These are phyloP conservation scores for Kwoniella shivajii DNA, from an alignment of 1,284 basidiomycete species.

Conservation along the genomic window DNA sequence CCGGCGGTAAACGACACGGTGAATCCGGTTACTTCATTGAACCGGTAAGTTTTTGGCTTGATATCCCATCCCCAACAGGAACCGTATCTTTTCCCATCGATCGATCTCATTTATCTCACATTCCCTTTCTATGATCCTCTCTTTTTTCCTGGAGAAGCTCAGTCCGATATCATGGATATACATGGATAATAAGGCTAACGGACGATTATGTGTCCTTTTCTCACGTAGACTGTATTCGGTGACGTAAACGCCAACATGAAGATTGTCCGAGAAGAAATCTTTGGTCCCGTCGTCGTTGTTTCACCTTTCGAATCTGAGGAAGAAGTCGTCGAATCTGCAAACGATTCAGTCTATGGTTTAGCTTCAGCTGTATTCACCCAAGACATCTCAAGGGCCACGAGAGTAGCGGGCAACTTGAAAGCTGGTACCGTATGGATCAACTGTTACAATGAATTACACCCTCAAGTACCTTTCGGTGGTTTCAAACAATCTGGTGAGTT, in stretches of 20 bases:
- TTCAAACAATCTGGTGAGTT: constrained; percentile 64
- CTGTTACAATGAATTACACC: constrained; percentile 68
- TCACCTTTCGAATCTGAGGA: constrained; percentile 71
- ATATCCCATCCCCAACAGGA: constrained; percentile 51
- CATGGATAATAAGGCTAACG: neutral
- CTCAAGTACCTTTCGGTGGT: constrained; percentile 79
- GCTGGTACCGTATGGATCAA: constrained; percentile 82
- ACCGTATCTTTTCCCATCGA: neutral
- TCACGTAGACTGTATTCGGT: constrained; percentile 74
- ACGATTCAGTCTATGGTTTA: constrained; percentile 83
- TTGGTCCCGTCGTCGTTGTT: constrained; percentile 62
- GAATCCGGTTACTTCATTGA: constrained; percentile 62
- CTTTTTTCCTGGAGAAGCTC: no score
- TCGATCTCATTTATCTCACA: neutral
- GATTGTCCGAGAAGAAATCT: constrained; percentile 89
- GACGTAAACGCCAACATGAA: constrained; percentile 75
- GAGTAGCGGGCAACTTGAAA: constrained; percentile 72
- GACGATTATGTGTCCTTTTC: neutral
- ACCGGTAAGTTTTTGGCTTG: constrained; percentile 35
- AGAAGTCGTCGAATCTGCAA: constrained; percentile 76
- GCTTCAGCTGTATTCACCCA: constrained; percentile 83
- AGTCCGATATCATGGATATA: no score
- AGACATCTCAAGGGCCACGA: constrained; percentile 73
- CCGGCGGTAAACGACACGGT: constrained; percentile 75
- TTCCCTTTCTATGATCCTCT: no score